Conservation (phyloP, 2,329 filamentous ascomycete genomes). For the Pseudogymnoascus sp. region DNA sequence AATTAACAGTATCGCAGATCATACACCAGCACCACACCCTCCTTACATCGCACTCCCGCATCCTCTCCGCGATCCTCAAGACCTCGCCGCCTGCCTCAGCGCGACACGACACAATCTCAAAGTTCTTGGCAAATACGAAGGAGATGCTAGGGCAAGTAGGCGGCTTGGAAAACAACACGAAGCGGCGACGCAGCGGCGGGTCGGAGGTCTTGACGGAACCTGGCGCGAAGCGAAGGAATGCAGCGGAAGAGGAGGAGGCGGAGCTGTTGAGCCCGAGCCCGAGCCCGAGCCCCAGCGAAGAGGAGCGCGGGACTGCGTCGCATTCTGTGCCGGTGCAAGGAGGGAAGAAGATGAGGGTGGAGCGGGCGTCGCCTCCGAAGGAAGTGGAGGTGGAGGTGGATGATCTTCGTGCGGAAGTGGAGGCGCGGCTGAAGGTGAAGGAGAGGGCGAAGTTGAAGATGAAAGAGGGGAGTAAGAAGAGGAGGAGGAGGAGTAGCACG, state of each 20-base stretch:
- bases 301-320: not conserved
- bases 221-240: slow-evolving; percentile 1
- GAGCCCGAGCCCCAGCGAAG: not conserved
- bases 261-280: not conserved
- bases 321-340: not conserved
- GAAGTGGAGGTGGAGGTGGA: slow-evolving; percentile 1
- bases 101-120: not conserved
- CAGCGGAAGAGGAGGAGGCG: not conserved
- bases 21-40: slow-evolving; percentile 2
- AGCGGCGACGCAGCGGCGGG: not conserved
- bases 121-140: not conserved
- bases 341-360: not conserved
- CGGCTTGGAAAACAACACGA: not conserved
- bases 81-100: not conserved
- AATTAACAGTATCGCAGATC: not conserved
- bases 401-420: slow-evolving; percentile 9
- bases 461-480: slow-evolving; percentile 8
- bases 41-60: not conserved
- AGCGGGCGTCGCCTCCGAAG: not conserved
- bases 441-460: slow-evolving; percentile 5
- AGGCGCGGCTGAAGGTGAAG: slow-evolving; percentile 2
- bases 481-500: slow-evolving; percentile 2
- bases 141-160: slow-evolving; percentile 3
- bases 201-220: not conserved
- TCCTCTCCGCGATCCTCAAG: slow-evolving; percentile 5